A percentile compares a stretch with the other conserved stretches of the same genome.
phyloP scores from a whole-genome alignment of 2,329 filamentous ascomycete species.

The Myriosclerotinia scirpicola region DNA sequence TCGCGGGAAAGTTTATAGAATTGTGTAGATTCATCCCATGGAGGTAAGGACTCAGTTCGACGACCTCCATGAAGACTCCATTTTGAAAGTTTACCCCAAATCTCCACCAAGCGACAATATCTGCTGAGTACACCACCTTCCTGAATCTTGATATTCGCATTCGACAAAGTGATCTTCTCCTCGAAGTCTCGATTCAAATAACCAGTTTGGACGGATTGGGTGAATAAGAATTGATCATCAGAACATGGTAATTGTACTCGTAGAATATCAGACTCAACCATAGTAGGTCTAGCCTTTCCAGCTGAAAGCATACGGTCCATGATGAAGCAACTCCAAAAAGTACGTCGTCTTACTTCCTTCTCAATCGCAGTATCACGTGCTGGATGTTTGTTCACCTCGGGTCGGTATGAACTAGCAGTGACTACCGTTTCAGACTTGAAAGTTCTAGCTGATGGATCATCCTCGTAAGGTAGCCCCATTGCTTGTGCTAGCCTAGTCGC shows the following conservation, averaged over 20 bases:
- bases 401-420: constrained; percentile 33
- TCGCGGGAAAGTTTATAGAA: constrained; percentile 55
- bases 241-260: constrained; percentile 67
- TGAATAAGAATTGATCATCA: constrained; percentile 63
- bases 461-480: constrained; percentile 60
- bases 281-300: constrained; percentile 60
- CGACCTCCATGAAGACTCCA: constrained; percentile 56
- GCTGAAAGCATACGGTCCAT: constrained; percentile 68
- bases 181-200: constrained; percentile 48
- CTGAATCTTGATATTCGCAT: constrained; percentile 32
- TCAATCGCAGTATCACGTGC: constrained; percentile 50
- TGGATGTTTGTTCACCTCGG: constrained; percentile 21
- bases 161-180: constrained; percentile 46
- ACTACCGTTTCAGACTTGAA: constrained; percentile 37
- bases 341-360: constrained; percentile 65
- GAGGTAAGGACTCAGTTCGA: constrained; percentile 51
- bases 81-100: constrained; percentile 58
- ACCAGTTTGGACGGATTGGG: constrained; percentile 55
- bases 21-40: constrained; percentile 57
- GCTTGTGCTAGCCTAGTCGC: constrained; percentile 60
- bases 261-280: constrained; percentile 59
- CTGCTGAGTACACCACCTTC: constrained; percentile 46
- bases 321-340: constrained; percentile 74
- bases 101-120: constrained; percentile 57
- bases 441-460: constrained; percentile 42